Base-by-base conservation (phyloP, 345 rosid species). In the Lenwebbia sp. region DNA sequence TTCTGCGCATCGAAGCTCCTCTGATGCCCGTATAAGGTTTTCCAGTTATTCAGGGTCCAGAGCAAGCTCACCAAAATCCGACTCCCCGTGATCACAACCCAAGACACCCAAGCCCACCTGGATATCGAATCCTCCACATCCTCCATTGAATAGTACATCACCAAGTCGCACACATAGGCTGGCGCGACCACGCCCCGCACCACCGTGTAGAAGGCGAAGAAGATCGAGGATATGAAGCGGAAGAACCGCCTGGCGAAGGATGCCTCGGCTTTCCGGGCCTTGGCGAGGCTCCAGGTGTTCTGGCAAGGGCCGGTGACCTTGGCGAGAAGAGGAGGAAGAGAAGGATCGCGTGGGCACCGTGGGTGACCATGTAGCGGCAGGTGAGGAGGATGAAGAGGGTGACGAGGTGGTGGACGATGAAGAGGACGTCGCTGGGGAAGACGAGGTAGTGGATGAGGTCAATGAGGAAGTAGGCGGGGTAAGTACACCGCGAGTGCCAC, bases 381-480 rank as follows among this genome's bases (percentile, higher is more conserved):
- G 98, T 94, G 49, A 88, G 87, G 70, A 94, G 78, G 17, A 96
- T 97, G 85, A 92, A 95, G 4, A 97, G 88, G 3, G 99, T 95
- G 4, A 94, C 97, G 3, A 93, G n/a, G 81, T 97, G 98, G 89
- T 94, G 98, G 90, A 94, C 90, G 62, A 96, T 93, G 93, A 97
- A 95, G 92, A 97, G 92, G 28, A 83, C 23, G 52, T 96, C 96
- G 51, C 41, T 83, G 10, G 96, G 99, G 90, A 88, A 94, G 60
- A 92, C 51, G 3, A 94, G 30, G 91, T 93, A 94, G 47, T 44
- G 1, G 7, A 44, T n/a, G n/a, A n/a, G n/a, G n/a, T n/a, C n/a
- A n/a, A n/a, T n/a, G n/a, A n/a, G n/a, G n/a, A n/a, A n/a, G n/a
- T n/a, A n/a, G n/a, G n/a, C n/a, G n/a, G n/a, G n/a, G n/a, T n/a